Conservation (phyloP, 2,329 filamentous ascomycete genomes). For the Fusarium pseudoanthophilum region DNA sequence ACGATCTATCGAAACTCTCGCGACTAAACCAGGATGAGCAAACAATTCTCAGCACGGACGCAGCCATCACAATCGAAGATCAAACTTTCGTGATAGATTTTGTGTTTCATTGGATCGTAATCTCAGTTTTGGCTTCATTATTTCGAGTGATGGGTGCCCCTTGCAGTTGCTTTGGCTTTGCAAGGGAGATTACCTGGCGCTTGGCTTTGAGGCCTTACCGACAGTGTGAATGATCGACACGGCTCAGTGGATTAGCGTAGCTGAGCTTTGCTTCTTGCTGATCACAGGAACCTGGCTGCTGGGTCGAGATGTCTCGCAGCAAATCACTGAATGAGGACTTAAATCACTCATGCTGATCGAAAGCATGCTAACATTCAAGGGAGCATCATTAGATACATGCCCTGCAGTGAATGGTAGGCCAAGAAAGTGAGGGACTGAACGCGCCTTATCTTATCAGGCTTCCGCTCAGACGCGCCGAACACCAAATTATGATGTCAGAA, state of each 20-base stretch:
- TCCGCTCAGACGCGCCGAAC: not conserved
- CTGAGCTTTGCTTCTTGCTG: not conserved
- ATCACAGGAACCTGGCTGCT: not conserved
- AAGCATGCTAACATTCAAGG: not conserved
- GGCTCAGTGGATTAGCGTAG: not conserved
- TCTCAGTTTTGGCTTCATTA: not conserved
- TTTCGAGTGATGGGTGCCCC: not conserved
- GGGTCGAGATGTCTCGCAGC: not conserved
- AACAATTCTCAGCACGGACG: not conserved
- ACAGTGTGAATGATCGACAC: not conserved
- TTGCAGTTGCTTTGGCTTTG: not conserved
- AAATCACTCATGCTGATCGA: not conserved
- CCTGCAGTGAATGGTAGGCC: not conserved
- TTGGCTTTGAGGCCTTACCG: not conserved
- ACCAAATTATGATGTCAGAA: conserved; percentile 1
- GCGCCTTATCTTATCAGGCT: not conserved
- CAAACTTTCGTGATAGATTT: not conserved
- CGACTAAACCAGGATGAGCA: not conserved
- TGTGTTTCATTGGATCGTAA: not conserved
- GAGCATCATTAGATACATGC: not conserved
- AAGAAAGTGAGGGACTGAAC: not conserved
- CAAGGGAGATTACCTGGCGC: not conserved
- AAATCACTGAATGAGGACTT: not conserved
- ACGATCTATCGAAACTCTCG: not conserved
- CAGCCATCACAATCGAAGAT: not conserved